Evolutionary conservation across 148 eudicot species (phyloP).

Genomic region (Vaccinium corymbosum): DNA sequence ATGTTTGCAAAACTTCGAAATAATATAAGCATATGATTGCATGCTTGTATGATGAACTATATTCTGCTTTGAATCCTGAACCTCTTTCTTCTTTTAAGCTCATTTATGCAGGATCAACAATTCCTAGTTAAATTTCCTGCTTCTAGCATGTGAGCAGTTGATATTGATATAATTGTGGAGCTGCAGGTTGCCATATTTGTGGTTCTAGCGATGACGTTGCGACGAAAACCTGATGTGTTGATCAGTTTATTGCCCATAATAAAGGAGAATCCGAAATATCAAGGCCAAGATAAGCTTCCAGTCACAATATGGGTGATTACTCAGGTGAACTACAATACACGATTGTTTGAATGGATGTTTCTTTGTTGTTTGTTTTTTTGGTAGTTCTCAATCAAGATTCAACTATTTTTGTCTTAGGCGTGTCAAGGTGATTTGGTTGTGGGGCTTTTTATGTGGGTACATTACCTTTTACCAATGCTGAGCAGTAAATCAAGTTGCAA

Average conservation of each 20-base stretch:
- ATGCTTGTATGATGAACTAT: neutral
- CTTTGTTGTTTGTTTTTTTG: neutral
- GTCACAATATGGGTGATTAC: slow-evolving; percentile 47
- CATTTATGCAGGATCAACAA: neutral
- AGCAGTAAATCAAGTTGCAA: slow-evolving; percentile 45
- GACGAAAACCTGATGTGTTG: slow-evolving; percentile 56
- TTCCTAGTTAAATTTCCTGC: neutral
- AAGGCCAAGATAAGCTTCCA: slow-evolving; percentile 57
- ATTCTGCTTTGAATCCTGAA: neutral
- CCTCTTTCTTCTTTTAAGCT: neutral
- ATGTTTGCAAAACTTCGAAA: neutral
- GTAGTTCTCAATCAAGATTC: neutral
- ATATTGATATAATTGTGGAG: neutral
- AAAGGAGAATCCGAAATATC: slow-evolving; percentile 41
- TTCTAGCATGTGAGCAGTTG: neutral
- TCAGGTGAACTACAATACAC: slow-evolving; percentile 36
- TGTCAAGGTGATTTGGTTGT: slow-evolving; percentile 54
- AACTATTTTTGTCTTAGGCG: slow-evolving; percentile 31
- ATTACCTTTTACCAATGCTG: slow-evolving; percentile 44
- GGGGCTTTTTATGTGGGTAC: slow-evolving; percentile 54
- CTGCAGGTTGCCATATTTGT: slow-evolving; percentile 60
- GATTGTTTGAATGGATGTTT: neutral
- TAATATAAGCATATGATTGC: neutral
- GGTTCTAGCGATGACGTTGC: slow-evolving; percentile 50
- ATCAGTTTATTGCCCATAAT: slow-evolving; percentile 37